Evolutionary conservation across 2,329 filamentous ascomycete species (phyloP), one percentile per base, ranked within the genome.

Genomic region (Herpotrichia juniperi): DNA sequence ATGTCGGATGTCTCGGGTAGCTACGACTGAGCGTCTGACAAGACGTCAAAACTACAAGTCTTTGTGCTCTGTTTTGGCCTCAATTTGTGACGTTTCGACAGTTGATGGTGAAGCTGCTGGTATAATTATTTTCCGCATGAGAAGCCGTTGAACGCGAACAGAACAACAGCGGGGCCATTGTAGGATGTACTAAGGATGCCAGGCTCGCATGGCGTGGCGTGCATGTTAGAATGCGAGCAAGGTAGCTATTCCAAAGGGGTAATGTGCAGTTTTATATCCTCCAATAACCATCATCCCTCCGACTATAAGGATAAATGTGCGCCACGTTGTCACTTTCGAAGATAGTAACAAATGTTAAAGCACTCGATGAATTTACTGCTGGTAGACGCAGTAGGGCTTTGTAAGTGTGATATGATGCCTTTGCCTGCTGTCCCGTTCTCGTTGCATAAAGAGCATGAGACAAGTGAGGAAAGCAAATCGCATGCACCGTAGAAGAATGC

Each of bases 1-100:
- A 50, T 16, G 40, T 43, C 25, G 47, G 50, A 21, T 35, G 42
- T 40, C 31, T 48, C 44, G 25, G 16, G 12, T 22, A 40, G 54
- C 51, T 46, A 44, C 24, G 50, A 46, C 51, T 49, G 52, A 52
- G 48, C 42, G 49, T 42, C 26, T 30, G 24, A 40, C 37, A 37
- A 21, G 37, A 25, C 37, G 37, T 40, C 37, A 10, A 25, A 17
- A 19, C n/a, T 25, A n/a, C 6, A n/a, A 11, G n/a, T 25, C 19
- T 24, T n/a, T 24, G 19, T 37, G 34, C 34, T 37, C 34, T 37
- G 34, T 37, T 37, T 37, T 37, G 34, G 34, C 17, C 5, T 37
- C 34, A 6, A 37, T 6, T 21, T n/a, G 7, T 12, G 7, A 6
- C 7, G 21, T 5, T 5, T 37, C 6, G 7, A 14, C 4, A 17